Base-by-base conservation (phyloP, 352 stramenopile species). In the Globisporangium paroecandrum region DNA sequence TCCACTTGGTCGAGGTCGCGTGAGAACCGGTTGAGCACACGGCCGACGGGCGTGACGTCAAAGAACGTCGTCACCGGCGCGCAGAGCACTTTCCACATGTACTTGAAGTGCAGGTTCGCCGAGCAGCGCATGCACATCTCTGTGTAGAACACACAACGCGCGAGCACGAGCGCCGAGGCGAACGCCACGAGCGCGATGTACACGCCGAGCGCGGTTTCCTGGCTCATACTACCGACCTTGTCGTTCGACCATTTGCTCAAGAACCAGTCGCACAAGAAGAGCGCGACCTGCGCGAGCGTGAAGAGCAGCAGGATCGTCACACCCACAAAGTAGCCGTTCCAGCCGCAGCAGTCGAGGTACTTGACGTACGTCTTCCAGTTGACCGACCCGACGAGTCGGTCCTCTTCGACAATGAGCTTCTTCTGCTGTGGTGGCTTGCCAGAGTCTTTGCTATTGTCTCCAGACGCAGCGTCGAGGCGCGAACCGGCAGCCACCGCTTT, bases 221-320 rank as follows among this genome's bases (percentile, higher is more conserved):
- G 69, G 49, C 66, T 83, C 3, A 85, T 38, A 36, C 62, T 4
- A 10, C 54, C 62, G 2, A 81, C 64, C 8, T 62, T 36, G 13
- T 66, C 72, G 46, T 84, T 76, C 1, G 78, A 73, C 81, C 78
- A 87, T 29, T 75, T 71, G 58, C 77, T 85, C 18, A 87, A 49
- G 38, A 85, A 89, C 75, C 73, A 89, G 57, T 89, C 80, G 49
- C 69, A 79, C 34, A 79, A 78, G 62, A 87, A 83, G 13, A 85
- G 55, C 1, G 70, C 68, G 7, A 83, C 58, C 69, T 88, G 79
- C 1, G 79, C 75, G 32, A 81, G 53, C 2, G 67, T 69, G 51
- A 87, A 87, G 10, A 85, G 60, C 3, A 64, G 20, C 8, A 81
- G 34, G 54, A 87, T 77, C 0, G 66, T 66, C 1, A 43, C 54